These are phyloP conservation scores for Euphorbia schlechtendalii DNA, from an alignment of 441 rosid species.

Conservation along the genomic window DNA sequence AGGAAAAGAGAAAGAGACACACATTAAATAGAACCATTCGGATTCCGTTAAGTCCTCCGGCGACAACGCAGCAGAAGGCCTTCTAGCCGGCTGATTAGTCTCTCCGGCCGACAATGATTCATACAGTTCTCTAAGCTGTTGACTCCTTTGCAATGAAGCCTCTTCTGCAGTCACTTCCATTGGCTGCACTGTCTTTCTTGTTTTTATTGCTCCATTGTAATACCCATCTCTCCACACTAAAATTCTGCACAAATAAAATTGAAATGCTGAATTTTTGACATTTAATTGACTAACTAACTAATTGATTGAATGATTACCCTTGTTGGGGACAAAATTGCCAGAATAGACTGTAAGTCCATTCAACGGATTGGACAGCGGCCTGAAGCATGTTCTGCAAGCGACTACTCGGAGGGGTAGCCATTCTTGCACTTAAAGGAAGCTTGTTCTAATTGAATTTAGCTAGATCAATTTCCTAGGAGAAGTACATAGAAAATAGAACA, in stretches of 20 bases:
- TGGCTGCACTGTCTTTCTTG: slow-evolving; percentile 90
- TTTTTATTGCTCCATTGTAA: slow-evolving; percentile 94
- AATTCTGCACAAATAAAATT: slow-evolving; percentile 34
- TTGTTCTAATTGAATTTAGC: slow-evolving; percentile 2
- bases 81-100: slow-evolving; percentile 47
- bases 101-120: slow-evolving; percentile 76
- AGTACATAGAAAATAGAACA: neutral
- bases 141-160: slow-evolving; percentile 81
- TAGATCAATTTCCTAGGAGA: neutral
- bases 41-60: slow-evolving; percentile 98
- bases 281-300: no score
- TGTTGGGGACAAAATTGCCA: slow-evolving; percentile 93
- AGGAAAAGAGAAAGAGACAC: slow-evolving; percentile 86
- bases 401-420: slow-evolving; percentile 45
- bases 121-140: slow-evolving; percentile 88
- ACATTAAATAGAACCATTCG: slow-evolving; percentile 96
- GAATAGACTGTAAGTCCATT: slow-evolving; percentile 87
- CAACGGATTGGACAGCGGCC: slow-evolving; percentile 81
- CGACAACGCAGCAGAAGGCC: slow-evolving; percentile 78
- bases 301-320: slow-evolving; percentile 38
- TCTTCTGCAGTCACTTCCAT: slow-evolving; percentile 86
- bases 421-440: slow-evolving; percentile 16
- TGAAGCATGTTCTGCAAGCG: slow-evolving; percentile 63
- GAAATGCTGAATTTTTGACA: neutral
- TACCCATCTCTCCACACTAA: slow-evolving; percentile 88